These are phyloP conservation scores for Penicillium concentricum DNA, from an alignment of 2,329 filamentous ascomycete species.

Conservation along the genomic window DNA sequence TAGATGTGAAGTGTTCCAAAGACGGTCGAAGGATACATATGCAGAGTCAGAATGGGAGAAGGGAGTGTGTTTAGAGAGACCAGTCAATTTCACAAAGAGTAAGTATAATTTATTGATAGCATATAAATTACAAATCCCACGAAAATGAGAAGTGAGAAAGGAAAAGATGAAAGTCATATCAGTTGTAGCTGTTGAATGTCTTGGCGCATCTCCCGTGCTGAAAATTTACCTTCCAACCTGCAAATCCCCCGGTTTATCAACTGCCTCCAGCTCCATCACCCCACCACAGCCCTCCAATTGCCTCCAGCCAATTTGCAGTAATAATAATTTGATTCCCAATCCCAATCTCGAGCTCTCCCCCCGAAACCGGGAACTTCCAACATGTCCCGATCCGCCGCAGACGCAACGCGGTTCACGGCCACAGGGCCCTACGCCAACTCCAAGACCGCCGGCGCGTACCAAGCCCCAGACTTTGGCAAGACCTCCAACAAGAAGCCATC, in stretches of 20 bases:
- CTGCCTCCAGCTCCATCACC: slow-evolving; percentile 9
- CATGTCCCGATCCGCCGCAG: slow-evolving; percentile 50
- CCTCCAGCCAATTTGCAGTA: neutral
- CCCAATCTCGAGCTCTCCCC: neutral
- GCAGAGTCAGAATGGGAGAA: neutral
- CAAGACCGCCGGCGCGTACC: slow-evolving; percentile 36
- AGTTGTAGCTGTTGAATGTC: slow-evolving; percentile 19
- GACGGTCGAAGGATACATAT: neutral
- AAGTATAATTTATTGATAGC: neutral
- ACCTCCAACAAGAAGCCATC: slow-evolving; percentile 7
- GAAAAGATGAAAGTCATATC: neutral
- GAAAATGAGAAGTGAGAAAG: neutral
- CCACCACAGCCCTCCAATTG: slow-evolving; percentile 7
- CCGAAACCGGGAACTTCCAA: slow-evolving; percentile 7
- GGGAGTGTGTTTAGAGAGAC: neutral
- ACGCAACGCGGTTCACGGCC: slow-evolving; percentile 53
- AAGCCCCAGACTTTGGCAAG: slow-evolving; percentile 31
- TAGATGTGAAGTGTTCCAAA: neutral
- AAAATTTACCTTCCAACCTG: slow-evolving; percentile 29
- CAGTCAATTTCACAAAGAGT: neutral
- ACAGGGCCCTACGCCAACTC: slow-evolving; percentile 50
- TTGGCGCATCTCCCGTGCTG: slow-evolving; percentile 25
- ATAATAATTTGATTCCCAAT: neutral
- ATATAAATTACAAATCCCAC: neutral
- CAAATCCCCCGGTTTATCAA: slow-evolving; percentile 13